Conservation (phyloP, 2,329 filamentous ascomycete species). For the Taxawa tesnikishii region DNA sequence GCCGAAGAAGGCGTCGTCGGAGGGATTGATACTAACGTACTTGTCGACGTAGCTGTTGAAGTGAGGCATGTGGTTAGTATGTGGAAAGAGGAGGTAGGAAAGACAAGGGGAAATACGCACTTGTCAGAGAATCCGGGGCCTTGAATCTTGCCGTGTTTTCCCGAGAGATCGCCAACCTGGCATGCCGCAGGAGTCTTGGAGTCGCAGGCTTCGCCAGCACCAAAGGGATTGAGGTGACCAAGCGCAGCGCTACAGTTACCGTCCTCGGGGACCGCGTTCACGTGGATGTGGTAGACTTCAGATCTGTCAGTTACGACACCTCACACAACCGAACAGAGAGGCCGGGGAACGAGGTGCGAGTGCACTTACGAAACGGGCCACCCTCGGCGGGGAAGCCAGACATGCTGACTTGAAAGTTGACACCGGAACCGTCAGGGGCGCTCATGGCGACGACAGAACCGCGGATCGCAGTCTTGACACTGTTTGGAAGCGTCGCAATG, state of each 20-base stretch:
- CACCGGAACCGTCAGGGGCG: constrained; percentile 23
- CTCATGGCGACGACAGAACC: constrained; percentile 23
- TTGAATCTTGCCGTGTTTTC: constrained; percentile 56
- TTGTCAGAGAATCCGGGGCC: constrained; percentile 8
- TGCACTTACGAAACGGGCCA: constrained; percentile 29
- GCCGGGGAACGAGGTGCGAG: neutral
- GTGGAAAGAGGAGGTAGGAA: neutral
- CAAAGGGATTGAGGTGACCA: constrained; percentile 59
- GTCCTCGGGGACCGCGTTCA: constrained; percentile 45
- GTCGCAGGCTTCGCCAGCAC: constrained; percentile 55
- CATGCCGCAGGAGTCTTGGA: constrained; percentile 46
- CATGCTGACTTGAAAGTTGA: constrained; percentile 27
- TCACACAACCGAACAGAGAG: neutral
- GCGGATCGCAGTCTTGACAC: constrained; percentile 18
- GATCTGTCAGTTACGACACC: neutral
- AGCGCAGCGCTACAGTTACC: constrained; percentile 62
- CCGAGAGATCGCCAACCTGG: constrained; percentile 64
- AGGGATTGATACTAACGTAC: constrained; percentile 33
- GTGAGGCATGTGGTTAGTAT: neutral
- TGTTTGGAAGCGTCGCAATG: constrained; percentile 23
- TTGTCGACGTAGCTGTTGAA: constrained; percentile 33
- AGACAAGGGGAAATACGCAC: constrained; percentile 12
- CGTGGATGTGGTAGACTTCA: constrained; percentile 58
- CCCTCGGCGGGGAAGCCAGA: constrained; percentile 26
- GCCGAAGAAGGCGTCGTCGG: constrained; percentile 37